Percentiles rank a stretch among this genome's conserved stretches.
Evolutionary conservation across 176 grass and related monocot genomes (phyloP).

Genomic region (Oryza australiensis): DNA sequence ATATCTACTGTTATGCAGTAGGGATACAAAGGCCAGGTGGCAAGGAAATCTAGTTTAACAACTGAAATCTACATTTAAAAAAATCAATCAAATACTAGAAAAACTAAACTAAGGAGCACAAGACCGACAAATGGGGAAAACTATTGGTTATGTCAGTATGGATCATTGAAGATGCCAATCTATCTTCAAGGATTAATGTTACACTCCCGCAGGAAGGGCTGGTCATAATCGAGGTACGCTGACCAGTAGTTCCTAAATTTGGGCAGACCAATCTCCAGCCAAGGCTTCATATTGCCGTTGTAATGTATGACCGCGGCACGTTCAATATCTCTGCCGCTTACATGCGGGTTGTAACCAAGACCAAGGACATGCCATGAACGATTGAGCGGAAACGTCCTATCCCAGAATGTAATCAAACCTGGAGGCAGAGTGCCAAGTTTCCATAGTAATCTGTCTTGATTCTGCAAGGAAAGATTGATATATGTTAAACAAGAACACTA

Average conservation of each 20-base stretch:
- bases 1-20: conserved; percentile 21
- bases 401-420: conserved; percentile 84
- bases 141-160: conserved; percentile 30
- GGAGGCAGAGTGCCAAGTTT: conserved; percentile 90
- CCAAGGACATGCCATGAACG: conserved; percentile 74
- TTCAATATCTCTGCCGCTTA: conserved; percentile 60
- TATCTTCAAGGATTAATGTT: conserved; percentile 73
- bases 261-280: conserved; percentile 82
- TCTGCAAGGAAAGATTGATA: conserved; percentile 43
- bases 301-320: conserved; percentile 74
- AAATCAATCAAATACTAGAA: conserved; percentile 30
- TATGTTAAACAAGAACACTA: conserved; percentile 22
- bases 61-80: neutral
- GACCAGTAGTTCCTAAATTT: conserved; percentile 76
- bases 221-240: conserved; percentile 73
- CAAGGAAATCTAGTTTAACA: neutral
- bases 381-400: conserved; percentile 57
- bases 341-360: conserved; percentile 79
- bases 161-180: neutral
- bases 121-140: neutral
- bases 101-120: conserved; percentile 6
- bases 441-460: conserved; percentile 67
- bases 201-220: conserved; percentile 68
- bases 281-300: conserved; percentile 90
- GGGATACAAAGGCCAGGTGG: neutral